Percentiles rank a stretch among this genome's conserved stretches.
These are phyloP conservation scores for Camellia oleifera DNA, from an alignment of 179 eudicot genomes.

Conservation along the genomic window DNA sequence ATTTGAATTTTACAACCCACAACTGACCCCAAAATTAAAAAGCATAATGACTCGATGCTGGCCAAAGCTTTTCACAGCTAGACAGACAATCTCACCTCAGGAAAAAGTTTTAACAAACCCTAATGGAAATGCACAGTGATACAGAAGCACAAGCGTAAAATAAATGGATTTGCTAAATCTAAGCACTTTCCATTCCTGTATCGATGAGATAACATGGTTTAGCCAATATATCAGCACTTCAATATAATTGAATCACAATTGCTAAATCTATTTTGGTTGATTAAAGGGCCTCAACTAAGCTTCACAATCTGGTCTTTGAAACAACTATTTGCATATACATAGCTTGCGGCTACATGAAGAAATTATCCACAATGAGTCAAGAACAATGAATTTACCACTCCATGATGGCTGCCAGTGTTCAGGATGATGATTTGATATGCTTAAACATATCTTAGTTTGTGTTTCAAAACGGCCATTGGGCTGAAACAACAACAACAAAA, in stretches of 20 bases:
- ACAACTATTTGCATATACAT: not conserved
- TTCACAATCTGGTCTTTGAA: constrained; percentile 1
- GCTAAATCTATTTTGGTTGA: not conserved
- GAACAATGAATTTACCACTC: constrained; percentile 63
- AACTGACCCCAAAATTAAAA: not conserved
- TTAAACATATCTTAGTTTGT: constrained; percentile 94
- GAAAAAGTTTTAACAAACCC: not conserved
- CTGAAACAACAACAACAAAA: constrained; percentile 35
- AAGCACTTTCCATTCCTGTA: not conserved
- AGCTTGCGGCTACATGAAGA: not conserved
- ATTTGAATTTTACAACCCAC: not conserved
- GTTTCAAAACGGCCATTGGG: constrained; percentile 99
- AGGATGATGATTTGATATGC: constrained; percentile 98
- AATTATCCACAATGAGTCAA: not conserved
- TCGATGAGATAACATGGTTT: not conserved
- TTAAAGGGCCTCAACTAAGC: not conserved
- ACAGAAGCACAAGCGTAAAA: not conserved
- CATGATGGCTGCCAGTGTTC: constrained; percentile 99
- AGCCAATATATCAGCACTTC: too few species aligned
- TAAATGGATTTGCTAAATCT: not conserved
- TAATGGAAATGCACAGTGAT: not conserved
- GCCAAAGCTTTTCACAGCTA: not conserved
- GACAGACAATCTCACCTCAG: not conserved
- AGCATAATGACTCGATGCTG: not conserved
- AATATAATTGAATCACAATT: not conserved